Evolutionary conservation across 2,329 filamentous ascomycete genomes (phyloP), one percentile per base, ranked within the genome.

Genomic region (Cercospora sp.): DNA sequence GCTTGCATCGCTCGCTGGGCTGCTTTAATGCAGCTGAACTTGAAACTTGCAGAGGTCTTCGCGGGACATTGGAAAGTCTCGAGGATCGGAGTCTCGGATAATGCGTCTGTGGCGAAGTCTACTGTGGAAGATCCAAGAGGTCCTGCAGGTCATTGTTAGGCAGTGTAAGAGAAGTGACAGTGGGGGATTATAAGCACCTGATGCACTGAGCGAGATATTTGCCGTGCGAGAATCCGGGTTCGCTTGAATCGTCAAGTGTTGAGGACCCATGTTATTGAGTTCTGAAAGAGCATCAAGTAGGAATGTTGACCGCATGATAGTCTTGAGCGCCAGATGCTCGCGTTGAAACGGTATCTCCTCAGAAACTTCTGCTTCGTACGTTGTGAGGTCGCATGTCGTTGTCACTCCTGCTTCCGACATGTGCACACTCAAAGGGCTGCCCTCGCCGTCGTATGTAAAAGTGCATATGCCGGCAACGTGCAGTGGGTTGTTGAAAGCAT

Each of bases 1-100:
- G 93, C 88, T 57, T 90, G 89, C 94, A 99, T 98, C n/a, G 95
- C 94, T 71, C 94, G 90, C 57, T 89, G 89, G 0, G 94, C 94
- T 72, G 91, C 91, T 79, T 92, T 93, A 77, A 99, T 85, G 63
- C 97, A 87, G 65, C 90, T 87, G 77, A 97, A 98, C 74, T 92
- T 93, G 83, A 96, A 99, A 60, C 87, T 89, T 77, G 96, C 84
- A 80, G 85, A 86, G 87, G 55, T 83, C 81, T 70, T 86, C 81
- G 66, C 80, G 74, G 66, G 74, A 65, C 93, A 89, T 12, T 86
- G 85, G 71, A 93, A 91, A 0, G 90, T 93, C 80, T 95, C 92
- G 21, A 95, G 84, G 49, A 94, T 82, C 2, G 75, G 74, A 18
- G 73, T 75, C 26, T 75, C 75, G 5, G 72, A 74, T 18, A 70